These are phyloP conservation scores for Talaromyces sp. DNA, from an alignment of 2,329 filamentous ascomycete species.

Conservation along the genomic window DNA sequence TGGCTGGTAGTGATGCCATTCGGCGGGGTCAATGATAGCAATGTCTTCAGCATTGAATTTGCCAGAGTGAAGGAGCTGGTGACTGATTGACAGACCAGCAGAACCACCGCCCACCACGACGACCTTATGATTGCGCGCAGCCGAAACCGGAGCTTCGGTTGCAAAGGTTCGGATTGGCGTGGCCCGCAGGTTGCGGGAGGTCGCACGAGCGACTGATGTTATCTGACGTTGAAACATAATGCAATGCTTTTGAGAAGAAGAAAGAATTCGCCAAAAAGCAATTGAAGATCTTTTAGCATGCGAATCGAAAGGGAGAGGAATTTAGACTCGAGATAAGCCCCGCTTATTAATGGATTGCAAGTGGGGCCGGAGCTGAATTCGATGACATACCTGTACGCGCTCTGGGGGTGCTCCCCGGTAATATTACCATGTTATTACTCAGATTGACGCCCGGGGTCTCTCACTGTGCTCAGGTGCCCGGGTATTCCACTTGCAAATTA, in stretches of 20 bases:
- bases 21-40: slow-evolving; percentile 64
- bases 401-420: too few relatives aligned
- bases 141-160: slow-evolving; percentile 39
- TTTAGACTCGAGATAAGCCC: too few relatives aligned
- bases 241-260: not conserved
- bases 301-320: too few relatives aligned
- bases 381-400: too few relatives aligned
- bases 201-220: slow-evolving; percentile 23
- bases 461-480: too few relatives aligned
- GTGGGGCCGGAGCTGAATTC: too few relatives aligned
- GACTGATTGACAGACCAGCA: slow-evolving; percentile 66
- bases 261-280: not conserved
- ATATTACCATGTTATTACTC: too few relatives aligned
- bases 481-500: too few relatives aligned
- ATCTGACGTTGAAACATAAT: slow-evolving; percentile 33
- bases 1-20: slow-evolving; percentile 69
- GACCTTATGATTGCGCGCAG: slow-evolving; percentile 59
- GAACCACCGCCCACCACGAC: slow-evolving; percentile 69
- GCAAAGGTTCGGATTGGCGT: slow-evolving; percentile 24
- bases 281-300: not conserved
- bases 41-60: slow-evolving; percentile 63
- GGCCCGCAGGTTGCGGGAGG: slow-evolving; percentile 15
- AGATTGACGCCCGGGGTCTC: too few relatives aligned
- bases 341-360: too few relatives aligned
- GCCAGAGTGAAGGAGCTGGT: slow-evolving; percentile 66